Evolutionary conservation across 164 flowering plant genomes (phyloP).

Genomic region (Magnolia officinalis): DNA sequence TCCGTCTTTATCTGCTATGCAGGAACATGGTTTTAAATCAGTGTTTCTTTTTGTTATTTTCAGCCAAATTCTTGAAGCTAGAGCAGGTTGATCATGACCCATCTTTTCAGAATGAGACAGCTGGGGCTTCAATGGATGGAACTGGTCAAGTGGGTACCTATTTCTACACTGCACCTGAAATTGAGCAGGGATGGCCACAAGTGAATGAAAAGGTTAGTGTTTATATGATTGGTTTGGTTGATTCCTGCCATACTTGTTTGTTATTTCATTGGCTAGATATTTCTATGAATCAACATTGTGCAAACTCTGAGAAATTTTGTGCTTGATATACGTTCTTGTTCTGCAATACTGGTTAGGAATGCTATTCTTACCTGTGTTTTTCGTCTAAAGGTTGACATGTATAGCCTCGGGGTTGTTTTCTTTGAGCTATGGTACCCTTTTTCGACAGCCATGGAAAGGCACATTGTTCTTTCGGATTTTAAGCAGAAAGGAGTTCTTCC

Average conservation of each 20-base stretch:
- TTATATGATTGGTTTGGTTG: slow-evolving; percentile 1
- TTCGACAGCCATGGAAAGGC: slow-evolving; percentile 89
- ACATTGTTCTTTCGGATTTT: slow-evolving; percentile 69
- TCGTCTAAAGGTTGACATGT: slow-evolving; percentile 82
- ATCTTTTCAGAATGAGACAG: slow-evolving; percentile 46
- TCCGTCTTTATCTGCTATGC: not conserved
- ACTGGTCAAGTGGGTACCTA: slow-evolving; percentile 97
- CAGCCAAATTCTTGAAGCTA: slow-evolving; percentile 90
- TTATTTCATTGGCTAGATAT: not conserved
- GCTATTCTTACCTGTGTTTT: not conserved
- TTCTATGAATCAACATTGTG: not conserved
- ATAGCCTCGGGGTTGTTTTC: slow-evolving; percentile 88
- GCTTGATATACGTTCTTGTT: not conserved
- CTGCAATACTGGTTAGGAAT: not conserved
- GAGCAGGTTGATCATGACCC: slow-evolving; percentile 91
- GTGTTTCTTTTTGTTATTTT: slow-evolving; percentile 4
- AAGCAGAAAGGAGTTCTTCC: slow-evolving; percentile 79
- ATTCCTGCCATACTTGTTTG: slow-evolving; percentile 5
- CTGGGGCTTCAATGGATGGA: slow-evolving; percentile 77
- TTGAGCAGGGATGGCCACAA: slow-evolving; percentile 98
- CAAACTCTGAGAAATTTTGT: not conserved
- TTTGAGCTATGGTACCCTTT: slow-evolving; percentile 98
- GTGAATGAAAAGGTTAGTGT: slow-evolving; percentile 83
- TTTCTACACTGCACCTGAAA: slow-evolving; percentile 97
- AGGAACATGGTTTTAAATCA: too few relatives aligned